Evolutionary conservation across 2,329 filamentous ascomycete species (phyloP).

Genomic region (Diplodia corticola): DNA sequence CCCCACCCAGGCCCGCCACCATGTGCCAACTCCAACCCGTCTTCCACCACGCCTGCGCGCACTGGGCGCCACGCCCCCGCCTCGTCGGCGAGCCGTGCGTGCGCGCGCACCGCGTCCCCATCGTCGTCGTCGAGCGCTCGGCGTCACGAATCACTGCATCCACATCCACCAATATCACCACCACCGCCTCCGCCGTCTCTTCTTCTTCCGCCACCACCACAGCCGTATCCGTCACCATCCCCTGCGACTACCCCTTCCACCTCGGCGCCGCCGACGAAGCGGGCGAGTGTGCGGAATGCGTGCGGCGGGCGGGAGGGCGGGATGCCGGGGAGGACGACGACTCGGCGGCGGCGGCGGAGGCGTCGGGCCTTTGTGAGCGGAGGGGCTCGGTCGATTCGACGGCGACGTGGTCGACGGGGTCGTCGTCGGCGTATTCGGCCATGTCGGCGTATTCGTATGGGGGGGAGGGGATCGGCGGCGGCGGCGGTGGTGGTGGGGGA

Average conservation of each 20-base stretch:
- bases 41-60: conserved; percentile 33
- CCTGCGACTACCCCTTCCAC: neutral
- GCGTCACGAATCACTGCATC: too few species aligned
- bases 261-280: neutral
- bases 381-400: neutral
- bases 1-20: too few species aligned
- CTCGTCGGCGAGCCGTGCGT: conserved; percentile 34
- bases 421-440: neutral
- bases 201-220: neutral
- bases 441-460: neutral
- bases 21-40: conserved; percentile 37
- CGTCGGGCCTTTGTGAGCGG: too few species aligned
- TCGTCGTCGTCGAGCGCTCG: neutral
- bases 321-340: neutral
- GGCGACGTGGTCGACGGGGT: neutral
- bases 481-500: too few species aligned
- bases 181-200: neutral
- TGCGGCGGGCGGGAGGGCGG: neutral
- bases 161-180: too few species aligned
- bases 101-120: conserved; percentile 26
- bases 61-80: conserved; percentile 34
- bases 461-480: too few species aligned
- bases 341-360: too few species aligned
- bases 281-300: neutral
- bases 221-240: neutral